Percentiles rank a stretch among this genome's conserved stretches.
phyloP scores from a whole-genome alignment of 257 asterid genomes.

The Solanum verrucosum region DNA sequence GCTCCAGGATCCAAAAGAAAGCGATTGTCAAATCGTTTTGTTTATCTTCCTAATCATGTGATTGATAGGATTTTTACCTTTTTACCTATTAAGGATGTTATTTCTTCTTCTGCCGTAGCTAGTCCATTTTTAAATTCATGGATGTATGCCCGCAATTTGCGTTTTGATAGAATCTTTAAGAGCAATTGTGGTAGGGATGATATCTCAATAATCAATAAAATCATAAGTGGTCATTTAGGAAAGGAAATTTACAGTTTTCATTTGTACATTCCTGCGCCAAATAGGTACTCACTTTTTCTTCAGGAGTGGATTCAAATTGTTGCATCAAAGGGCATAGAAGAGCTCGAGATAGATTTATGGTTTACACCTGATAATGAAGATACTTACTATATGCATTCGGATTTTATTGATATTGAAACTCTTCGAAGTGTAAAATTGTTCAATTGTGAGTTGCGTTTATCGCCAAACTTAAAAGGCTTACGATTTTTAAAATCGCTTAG shows the following conservation, averaged over 20 bases:
- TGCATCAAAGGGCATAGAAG: not conserved
- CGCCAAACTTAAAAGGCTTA: not conserved
- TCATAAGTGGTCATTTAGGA: not conserved
- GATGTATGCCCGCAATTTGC: not conserved
- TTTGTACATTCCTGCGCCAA: not conserved
- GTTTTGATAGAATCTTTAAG: not conserved
- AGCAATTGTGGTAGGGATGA: not conserved
- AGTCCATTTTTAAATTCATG: not conserved
- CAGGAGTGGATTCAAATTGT: not conserved
- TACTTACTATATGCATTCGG: too few species aligned
- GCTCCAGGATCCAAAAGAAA: not conserved
- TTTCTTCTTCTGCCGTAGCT: not conserved
- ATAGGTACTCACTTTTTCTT: not conserved
- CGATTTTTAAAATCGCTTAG: not conserved
- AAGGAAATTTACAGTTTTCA: not conserved
- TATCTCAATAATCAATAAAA: not conserved
- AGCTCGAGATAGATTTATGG: not conserved
- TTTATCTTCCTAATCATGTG: not conserved
- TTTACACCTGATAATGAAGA: not conserved
- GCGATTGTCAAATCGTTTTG: not conserved
- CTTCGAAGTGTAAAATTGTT: not conserved
- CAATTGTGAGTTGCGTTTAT: not conserved
- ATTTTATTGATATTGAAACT: not conserved
- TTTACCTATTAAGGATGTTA: not conserved
- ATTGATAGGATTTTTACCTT: not conserved